phyloP scores from a whole-genome alignment of 257 asterid species.

The Solanum etuberosum region DNA sequence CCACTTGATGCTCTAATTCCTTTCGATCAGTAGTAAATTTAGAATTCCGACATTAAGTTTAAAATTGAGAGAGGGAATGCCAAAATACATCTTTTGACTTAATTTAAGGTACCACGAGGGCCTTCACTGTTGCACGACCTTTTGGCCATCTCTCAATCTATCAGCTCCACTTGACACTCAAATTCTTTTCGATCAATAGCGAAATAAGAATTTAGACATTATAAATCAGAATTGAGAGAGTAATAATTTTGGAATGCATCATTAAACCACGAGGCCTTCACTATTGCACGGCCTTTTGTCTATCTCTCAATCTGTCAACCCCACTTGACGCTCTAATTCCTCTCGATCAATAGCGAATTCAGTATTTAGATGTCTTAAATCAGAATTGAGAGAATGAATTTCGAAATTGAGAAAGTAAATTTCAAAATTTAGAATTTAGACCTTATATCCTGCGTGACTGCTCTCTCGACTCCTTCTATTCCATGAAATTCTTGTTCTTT shows the following conservation, averaged over 20 bases:
- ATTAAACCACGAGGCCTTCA: background rate
- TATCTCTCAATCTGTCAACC: background rate
- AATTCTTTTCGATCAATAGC: background rate
- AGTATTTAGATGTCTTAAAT: background rate
- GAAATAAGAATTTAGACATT: background rate
- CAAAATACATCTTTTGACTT: background rate
- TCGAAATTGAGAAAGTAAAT: no score
- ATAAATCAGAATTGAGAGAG: background rate
- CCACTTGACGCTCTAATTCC: background rate
- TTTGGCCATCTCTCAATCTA: background rate
- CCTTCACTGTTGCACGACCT: background rate
- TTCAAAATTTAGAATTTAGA: background rate
- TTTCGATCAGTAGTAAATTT: background rate
- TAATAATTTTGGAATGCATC: background rate
- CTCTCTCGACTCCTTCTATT: background rate
- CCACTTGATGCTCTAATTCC: background rate
- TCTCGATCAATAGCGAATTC: background rate
- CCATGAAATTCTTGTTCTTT: background rate
- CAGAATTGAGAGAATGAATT: no score
- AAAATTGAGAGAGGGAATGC: background rate
- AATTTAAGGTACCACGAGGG: background rate
- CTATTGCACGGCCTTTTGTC: background rate
- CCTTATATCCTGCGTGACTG: accelerated
- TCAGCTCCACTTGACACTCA: background rate
- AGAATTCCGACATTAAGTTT: background rate